These are phyloP conservation scores for Amauroascus verrucosus DNA, from an alignment of 2,329 filamentous ascomycete genomes.

Conservation along the genomic window DNA sequence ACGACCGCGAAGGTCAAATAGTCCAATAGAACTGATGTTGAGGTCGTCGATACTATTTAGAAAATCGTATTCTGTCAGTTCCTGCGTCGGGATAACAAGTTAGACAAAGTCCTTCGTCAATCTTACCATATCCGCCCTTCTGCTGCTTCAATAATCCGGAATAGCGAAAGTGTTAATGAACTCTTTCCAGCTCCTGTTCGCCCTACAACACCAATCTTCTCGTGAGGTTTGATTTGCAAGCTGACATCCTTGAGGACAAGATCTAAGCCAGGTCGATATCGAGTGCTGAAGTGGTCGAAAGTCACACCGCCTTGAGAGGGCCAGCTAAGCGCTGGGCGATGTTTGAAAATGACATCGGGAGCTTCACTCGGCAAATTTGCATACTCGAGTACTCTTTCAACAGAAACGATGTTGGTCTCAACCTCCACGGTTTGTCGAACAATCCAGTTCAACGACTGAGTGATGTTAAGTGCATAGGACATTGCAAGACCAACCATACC, in stretches of 20 bases:
- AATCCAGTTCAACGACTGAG: conserved; percentile 96
- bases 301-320: conserved; percentile 77
- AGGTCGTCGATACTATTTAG: conserved; percentile 68
- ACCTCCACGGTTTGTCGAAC: conserved; percentile 97
- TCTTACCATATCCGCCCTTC: conserved; percentile 59
- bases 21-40: conserved; percentile 80
- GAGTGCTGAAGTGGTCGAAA: conserved; percentile 88
- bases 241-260: conserved; percentile 88
- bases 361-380: conserved; percentile 84
- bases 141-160: conserved; percentile 85
- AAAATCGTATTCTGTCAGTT: conserved; percentile 15
- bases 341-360: conserved; percentile 81
- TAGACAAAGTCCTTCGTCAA: too few species aligned
- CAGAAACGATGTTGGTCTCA: conserved; percentile 99
- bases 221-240: conserved; percentile 84
- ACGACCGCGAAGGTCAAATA: conserved; percentile 77
- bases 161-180: conserved; percentile 81
- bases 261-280: conserved; percentile 82
- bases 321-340: conserved; percentile 81
- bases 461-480: conserved; percentile 96
- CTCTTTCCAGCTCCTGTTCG: conserved; percentile 95
- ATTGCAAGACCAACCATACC: conserved; percentile 86
- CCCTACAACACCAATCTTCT: conserved; percentile 96
- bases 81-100: too few species aligned
- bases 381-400: conserved; percentile 95